Evolutionary conservation across 2,329 filamentous ascomycete genomes (phyloP).

Genomic region (Pseudohalonectria lignicola): DNA sequence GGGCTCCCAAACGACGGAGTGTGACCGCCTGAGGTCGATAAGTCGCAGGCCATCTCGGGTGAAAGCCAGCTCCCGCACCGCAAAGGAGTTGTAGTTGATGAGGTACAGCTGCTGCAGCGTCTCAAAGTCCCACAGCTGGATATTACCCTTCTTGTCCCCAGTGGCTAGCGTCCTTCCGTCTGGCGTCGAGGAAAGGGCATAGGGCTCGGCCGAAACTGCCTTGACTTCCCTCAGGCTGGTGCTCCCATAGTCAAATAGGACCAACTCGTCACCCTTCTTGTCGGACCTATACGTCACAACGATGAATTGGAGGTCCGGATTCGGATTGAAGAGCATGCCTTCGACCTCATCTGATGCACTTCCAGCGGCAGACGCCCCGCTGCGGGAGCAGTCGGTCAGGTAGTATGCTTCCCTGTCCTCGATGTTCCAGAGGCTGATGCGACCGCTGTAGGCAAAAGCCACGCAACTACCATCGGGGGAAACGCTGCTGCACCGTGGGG

Average conservation of each 20-base stretch:
- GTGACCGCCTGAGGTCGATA: neutral
- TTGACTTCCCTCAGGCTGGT: neutral
- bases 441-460: neutral
- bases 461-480: neutral
- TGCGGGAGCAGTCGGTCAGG: neutral
- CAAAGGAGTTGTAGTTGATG: conserved; percentile 1
- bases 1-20: conserved; percentile 3
- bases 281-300: neutral
- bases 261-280: neutral
- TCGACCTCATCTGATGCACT: neutral
- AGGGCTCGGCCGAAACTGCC: neutral
- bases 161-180: conserved; percentile 3
- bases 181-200: neutral
- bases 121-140: conserved; percentile 4
- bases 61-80: neutral
- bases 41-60: conserved; percentile 1
- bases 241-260: neutral
- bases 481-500: neutral
- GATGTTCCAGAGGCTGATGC: neutral
- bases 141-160: conserved; percentile 1
- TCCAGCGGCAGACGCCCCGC: too few relatives aligned
- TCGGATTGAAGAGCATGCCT: conserved; percentile 3
- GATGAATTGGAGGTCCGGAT: conserved; percentile 1
- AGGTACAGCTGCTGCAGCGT: neutral
- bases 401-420: neutral